phyloP scores from a whole-genome alignment of 257 asterid genomes.

The Nicotiana undulata region DNA sequence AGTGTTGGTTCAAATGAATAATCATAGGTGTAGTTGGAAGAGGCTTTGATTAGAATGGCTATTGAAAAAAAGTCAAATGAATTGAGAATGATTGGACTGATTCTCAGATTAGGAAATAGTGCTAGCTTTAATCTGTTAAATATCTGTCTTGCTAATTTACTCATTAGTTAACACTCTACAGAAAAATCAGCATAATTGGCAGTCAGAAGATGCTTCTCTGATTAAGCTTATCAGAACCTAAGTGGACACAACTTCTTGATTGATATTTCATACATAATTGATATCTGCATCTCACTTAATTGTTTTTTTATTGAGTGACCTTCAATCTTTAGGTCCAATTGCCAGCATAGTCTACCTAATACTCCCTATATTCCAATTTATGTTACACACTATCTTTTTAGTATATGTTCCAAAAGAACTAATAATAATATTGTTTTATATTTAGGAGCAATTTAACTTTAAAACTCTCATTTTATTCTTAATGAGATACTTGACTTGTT shows the following conservation, averaged over 20 bases:
- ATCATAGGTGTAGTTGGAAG: neutral
- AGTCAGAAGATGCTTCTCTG: neutral
- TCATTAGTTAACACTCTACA: neutral
- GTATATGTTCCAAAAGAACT: no score
- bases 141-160: neutral
- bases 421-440: no score
- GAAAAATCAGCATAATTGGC: neutral
- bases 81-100: neutral
- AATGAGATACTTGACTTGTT: no score
- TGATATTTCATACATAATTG: neutral
- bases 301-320: neutral
- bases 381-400: no score
- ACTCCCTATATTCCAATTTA: no score
- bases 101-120: neutral
- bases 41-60: neutral
- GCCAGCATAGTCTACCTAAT: neutral
- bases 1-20: neutral
- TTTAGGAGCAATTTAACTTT: no score
- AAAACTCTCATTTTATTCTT: no score
- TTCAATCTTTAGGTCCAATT: neutral
- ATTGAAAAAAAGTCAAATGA: neutral
- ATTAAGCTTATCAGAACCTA: neutral
- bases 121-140: neutral
- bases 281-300: conserved; percentile 5
- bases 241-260: neutral